Evolutionary conservation across 2,329 filamentous ascomycete species (phyloP).

Genomic region (Neurospora crassa): DNA sequence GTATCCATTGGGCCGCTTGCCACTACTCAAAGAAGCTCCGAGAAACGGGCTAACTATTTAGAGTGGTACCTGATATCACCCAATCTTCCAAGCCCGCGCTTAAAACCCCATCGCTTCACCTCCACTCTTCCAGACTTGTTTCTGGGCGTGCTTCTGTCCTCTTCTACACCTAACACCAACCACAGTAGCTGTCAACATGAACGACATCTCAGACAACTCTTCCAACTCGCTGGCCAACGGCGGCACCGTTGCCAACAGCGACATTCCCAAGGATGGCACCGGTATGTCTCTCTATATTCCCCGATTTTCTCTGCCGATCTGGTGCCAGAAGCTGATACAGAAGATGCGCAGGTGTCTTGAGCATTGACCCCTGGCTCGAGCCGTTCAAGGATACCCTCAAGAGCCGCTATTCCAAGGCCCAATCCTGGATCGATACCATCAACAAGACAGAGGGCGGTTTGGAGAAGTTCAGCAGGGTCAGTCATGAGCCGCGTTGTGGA

Average conservation of each 20-base stretch:
- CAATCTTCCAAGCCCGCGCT: not conserved
- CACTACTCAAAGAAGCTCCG: not conserved
- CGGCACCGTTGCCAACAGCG: slow-evolving; percentile 29
- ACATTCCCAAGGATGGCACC: slow-evolving; percentile 60
- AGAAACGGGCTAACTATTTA: not conserved
- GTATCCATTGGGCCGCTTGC: not conserved
- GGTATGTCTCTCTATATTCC: slow-evolving; percentile 38
- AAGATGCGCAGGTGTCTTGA: slow-evolving; percentile 58
- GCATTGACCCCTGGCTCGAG: slow-evolving; percentile 81
- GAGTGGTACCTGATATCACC: not conserved
- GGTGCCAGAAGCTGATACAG: slow-evolving; percentile 6
- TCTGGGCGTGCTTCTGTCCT: not conserved
- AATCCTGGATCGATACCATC: slow-evolving; percentile 80
- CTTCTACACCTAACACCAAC: not conserved
- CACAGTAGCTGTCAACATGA: slow-evolving; percentile 12
- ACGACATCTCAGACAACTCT: slow-evolving; percentile 27
- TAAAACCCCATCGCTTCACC: not conserved
- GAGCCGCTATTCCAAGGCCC: slow-evolving; percentile 66
- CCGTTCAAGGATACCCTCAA: slow-evolving; percentile 74
- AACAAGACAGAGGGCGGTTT: slow-evolving; percentile 78
- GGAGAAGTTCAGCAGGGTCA: slow-evolving; percentile 78
- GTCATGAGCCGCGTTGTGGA: not conserved
- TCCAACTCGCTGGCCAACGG: slow-evolving; percentile 34
- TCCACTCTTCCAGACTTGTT: not conserved
- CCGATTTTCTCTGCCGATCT: slow-evolving; percentile 9